phyloP scores from a whole-genome alignment of 2,329 filamentous ascomycete species.

The Cytospora chrysosperma region DNA sequence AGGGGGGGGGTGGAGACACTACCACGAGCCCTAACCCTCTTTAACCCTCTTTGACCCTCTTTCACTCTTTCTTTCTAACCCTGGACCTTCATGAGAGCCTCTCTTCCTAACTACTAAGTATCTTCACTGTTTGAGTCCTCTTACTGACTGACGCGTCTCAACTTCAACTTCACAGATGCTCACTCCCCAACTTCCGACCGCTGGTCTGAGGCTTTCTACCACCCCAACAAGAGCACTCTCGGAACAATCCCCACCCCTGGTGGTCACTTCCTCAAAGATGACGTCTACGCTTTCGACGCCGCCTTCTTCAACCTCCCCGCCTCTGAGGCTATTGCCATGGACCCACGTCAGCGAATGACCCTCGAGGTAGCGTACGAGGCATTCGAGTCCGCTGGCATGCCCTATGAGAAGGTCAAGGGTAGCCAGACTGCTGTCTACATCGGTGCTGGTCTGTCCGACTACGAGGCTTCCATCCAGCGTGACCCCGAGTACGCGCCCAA shows the following conservation, averaged over 20 bases:
- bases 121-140: background rate
- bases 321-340: slow-evolving; percentile 28
- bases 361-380: slow-evolving; percentile 19
- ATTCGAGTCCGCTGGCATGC: slow-evolving; percentile 14
- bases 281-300: slow-evolving; percentile 25
- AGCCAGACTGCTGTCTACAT: slow-evolving; percentile 8
- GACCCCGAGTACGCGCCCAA: slow-evolving; percentile 47
- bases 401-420: slow-evolving; percentile 18
- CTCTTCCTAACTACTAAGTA: background rate
- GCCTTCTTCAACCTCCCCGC: slow-evolving; percentile 33
- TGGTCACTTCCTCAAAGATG: slow-evolving; percentile 5
- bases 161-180: slow-evolving; percentile 6
- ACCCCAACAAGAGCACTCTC: slow-evolving; percentile 49
- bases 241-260: slow-evolving; percentile 25
- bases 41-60: too few species aligned
- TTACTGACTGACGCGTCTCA: background rate
- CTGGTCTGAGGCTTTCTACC: slow-evolving; percentile 50
- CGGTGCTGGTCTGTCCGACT: slow-evolving; percentile 34
- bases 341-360: slow-evolving; percentile 18
- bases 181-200: slow-evolving; percentile 37
- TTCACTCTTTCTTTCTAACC: background rate
- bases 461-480: slow-evolving; percentile 40
- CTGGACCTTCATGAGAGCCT: background rate
- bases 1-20: background rate
- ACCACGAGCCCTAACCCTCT: background rate